phyloP scores from a whole-genome alignment of 208 protist genomes.

The Porcisia hertigi region DNA sequence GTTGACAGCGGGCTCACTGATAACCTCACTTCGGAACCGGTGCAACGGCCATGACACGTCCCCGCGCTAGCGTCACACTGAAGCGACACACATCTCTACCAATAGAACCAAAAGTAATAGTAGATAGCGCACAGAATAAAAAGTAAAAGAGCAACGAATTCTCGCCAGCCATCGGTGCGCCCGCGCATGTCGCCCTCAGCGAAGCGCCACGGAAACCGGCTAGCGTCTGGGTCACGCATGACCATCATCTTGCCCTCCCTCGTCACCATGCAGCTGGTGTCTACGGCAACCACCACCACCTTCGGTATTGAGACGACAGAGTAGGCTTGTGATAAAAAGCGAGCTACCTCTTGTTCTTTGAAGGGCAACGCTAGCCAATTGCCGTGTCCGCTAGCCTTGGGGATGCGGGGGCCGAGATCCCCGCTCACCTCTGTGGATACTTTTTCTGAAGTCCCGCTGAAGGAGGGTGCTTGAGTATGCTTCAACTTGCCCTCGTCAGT shows the following conservation, averaged over 20 bases:
- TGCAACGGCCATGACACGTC: no score
- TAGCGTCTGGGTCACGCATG: slow-evolving; percentile 33
- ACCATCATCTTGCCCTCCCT: slow-evolving; percentile 37
- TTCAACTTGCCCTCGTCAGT: neutral
- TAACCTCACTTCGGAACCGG: no score
- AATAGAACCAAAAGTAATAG: slow-evolving; percentile 27
- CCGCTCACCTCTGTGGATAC: neutral
- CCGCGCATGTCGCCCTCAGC: slow-evolving; percentile 25
- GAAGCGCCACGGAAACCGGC: slow-evolving; percentile 51
- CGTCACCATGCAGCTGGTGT: slow-evolving; percentile 43
- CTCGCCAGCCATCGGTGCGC: slow-evolving; percentile 4
- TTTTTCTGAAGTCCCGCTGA: neutral
- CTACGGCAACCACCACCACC: slow-evolving; percentile 42
- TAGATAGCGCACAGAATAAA: slow-evolving; percentile 13
- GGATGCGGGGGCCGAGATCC: slow-evolving; percentile 13
- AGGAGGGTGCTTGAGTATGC: neutral
- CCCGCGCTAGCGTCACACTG: neutral
- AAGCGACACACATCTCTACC: neutral
- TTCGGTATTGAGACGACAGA: slow-evolving; percentile 43
- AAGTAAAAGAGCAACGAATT: slow-evolving; percentile 15
- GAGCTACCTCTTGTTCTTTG: slow-evolving; percentile 26
- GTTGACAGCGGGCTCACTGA: no score
- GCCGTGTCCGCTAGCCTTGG: slow-evolving; percentile 34
- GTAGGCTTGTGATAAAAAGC: slow-evolving; percentile 30
- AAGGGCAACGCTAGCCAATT: slow-evolving; percentile 66